A percentile compares a stretch with the other conserved stretches of the same genome.
These are phyloP conservation scores for Cyanidiococcus yangmingshanensis DNA, from an alignment of 23 red algal species.

Conservation along the genomic window DNA sequence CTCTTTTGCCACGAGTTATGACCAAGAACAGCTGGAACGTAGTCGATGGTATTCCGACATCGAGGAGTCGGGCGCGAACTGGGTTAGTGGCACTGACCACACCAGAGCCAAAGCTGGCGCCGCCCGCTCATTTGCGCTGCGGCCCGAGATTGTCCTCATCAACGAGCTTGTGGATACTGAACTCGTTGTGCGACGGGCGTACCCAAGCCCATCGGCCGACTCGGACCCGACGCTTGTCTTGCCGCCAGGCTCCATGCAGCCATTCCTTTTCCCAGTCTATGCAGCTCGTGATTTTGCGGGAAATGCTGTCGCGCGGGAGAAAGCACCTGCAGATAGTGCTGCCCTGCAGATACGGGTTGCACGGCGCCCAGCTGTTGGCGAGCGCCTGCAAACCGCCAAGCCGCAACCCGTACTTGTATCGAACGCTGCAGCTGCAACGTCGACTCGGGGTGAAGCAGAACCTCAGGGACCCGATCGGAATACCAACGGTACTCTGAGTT, in stretches of 20 bases:
- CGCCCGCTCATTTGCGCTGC: background rate
- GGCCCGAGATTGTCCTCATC: background rate
- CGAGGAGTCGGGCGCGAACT: background rate
- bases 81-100: background rate
- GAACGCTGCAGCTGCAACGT: background rate
- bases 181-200: background rate
- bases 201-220: background rate
- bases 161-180: background rate
- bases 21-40: background rate
- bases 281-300: background rate
- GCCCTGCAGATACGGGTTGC: background rate
- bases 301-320: background rate
- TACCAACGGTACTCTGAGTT: too few species aligned
- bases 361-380: background rate
- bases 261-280: background rate
- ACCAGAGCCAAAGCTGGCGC: background rate
- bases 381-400: background rate
- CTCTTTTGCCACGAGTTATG: background rate
- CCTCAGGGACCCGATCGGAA: too few species aligned
- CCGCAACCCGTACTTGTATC: background rate
- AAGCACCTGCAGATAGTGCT: constrained; percentile 8
- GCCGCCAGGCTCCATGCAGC: background rate
- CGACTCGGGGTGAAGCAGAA: background rate
- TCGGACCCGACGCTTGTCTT: background rate
- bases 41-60: background rate